Conservation (phyloP, 1,139 yeast genomes). For the Spencermartinsiella ligniputridi region DNA sequence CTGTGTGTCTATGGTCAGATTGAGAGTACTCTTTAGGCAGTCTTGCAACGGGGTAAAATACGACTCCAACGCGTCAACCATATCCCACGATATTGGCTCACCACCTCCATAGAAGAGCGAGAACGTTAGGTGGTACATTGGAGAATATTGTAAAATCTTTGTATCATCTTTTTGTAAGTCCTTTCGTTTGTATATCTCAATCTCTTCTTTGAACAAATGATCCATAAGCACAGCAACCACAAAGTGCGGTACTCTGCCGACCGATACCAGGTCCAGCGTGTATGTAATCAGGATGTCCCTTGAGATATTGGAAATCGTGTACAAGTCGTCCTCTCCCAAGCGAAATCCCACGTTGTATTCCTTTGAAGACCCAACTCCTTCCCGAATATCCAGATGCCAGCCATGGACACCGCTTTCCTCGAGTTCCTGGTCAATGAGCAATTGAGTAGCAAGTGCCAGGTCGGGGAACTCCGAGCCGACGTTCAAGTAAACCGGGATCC, state of each 20-base stretch:
- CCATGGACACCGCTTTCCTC: conserved; percentile 22
- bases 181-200: conserved; percentile 29
- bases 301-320: conserved; percentile 33
- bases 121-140: conserved; percentile 62
- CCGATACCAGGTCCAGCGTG: conserved; percentile 44
- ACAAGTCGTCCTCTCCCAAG: conserved; percentile 32
- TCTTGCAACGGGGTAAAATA: conserved; percentile 45
- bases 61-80: conserved; percentile 40
- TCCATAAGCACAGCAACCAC: conserved; percentile 55
- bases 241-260: conserved; percentile 58
- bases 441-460: conserved; percentile 43
- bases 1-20: conserved; percentile 75
- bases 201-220: conserved; percentile 49
- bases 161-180: conserved; percentile 10
- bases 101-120: conserved; percentile 59
- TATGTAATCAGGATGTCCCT: conserved; percentile 47
- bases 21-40: conserved; percentile 47
- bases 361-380: conserved; percentile 23
- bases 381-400: conserved; percentile 29
- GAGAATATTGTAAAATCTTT: conserved; percentile 48
- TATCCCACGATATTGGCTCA: conserved; percentile 54
- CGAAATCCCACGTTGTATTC: conserved; percentile 31
- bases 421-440: conserved; percentile 34
- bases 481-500: conserved; percentile 54
- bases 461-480: conserved; percentile 38